A percentile compares a stretch with the other conserved stretches of the same genome.
Conservation (phyloP, 352 stramenopile species). For the Pythium utonaiense region DNA sequence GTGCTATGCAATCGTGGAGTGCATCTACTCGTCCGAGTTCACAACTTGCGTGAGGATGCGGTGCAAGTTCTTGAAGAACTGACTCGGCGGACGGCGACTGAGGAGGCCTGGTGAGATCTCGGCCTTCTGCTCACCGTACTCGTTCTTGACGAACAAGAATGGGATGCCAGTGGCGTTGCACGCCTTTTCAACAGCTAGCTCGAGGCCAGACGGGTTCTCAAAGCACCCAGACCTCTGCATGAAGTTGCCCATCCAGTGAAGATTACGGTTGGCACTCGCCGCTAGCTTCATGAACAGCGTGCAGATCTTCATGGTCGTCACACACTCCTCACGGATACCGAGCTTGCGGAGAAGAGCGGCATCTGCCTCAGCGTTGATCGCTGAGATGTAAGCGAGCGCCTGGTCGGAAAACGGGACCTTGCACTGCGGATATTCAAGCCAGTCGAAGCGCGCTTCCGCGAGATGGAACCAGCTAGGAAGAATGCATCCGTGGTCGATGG, state of each 20-base stretch:
- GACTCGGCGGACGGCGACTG: conserved; percentile 56
- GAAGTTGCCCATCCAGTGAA: conserved; percentile 70
- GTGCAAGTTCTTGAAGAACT: conserved; percentile 59
- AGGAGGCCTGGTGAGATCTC: conserved; percentile 48
- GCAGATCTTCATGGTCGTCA: conserved; percentile 72
- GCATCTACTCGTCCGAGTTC: not conserved
- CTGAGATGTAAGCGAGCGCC: conserved; percentile 48
- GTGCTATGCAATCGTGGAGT: not conserved
- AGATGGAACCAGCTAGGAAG: conserved; percentile 78
- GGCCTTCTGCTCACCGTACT: conserved; percentile 59
- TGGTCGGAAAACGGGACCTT: conserved; percentile 48
- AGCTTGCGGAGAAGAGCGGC: conserved; percentile 45
- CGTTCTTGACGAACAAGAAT: conserved; percentile 51
- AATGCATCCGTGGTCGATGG: conserved; percentile 77
- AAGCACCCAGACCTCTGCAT: conserved; percentile 71
- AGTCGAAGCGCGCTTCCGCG: conserved; percentile 78
- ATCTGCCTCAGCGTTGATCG: conserved; percentile 48
- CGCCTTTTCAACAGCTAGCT: conserved; percentile 44
- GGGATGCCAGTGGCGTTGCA: conserved; percentile 41
- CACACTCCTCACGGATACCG: conserved; percentile 69
- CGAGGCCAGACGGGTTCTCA: conserved; percentile 53
- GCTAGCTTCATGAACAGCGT: conserved; percentile 67
- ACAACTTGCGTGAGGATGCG: conserved; percentile 18
- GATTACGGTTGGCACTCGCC: conserved; percentile 35
- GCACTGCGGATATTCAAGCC: conserved; percentile 72